phyloP scores from a whole-genome alignment of 2,329 filamentous ascomycete genomes.

The Penicillium decumbens region DNA sequence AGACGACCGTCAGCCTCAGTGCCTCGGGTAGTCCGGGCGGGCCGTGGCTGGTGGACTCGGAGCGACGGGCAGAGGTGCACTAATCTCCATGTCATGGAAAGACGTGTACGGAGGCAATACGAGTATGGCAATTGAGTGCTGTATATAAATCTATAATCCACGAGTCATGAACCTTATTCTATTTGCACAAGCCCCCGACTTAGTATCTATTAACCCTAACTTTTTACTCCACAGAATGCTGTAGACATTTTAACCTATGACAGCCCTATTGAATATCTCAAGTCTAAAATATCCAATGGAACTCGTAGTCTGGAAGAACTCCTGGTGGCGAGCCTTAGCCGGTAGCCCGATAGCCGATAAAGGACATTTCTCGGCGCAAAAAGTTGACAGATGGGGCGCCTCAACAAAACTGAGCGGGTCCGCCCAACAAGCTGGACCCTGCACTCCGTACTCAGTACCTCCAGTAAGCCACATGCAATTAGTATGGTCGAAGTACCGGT shows the following conservation, averaged over 20 bases:
- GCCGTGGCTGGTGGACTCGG: constrained; percentile 62
- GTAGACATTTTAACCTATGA: not conserved
- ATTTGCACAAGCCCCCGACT: not conserved
- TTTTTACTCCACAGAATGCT: no score
- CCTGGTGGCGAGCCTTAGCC: not conserved
- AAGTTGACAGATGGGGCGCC: constrained; percentile 11
- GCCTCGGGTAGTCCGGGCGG: constrained; percentile 57
- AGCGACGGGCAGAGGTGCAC: constrained; percentile 35
- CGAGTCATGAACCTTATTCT: constrained; percentile 14
- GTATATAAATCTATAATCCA: constrained; percentile 14
- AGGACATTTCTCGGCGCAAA: not conserved
- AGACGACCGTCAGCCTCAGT: constrained; percentile 69
- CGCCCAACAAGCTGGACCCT: constrained; percentile 19
- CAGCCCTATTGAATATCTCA: not conserved
- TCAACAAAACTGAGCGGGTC: constrained; percentile 21
- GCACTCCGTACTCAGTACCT: not conserved
- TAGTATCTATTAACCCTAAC: not conserved
- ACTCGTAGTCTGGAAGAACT: not conserved
- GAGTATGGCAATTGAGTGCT: not conserved
- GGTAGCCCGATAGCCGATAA: not conserved
- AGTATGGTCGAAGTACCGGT: not conserved
- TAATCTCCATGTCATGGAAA: constrained; percentile 1
- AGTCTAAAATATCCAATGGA: not conserved
- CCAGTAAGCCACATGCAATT: not conserved
- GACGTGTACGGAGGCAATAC: not conserved